These are phyloP conservation scores for Phytopythium aichiense DNA, from an alignment of 352 stramenopile genomes.

Conservation along the genomic window DNA sequence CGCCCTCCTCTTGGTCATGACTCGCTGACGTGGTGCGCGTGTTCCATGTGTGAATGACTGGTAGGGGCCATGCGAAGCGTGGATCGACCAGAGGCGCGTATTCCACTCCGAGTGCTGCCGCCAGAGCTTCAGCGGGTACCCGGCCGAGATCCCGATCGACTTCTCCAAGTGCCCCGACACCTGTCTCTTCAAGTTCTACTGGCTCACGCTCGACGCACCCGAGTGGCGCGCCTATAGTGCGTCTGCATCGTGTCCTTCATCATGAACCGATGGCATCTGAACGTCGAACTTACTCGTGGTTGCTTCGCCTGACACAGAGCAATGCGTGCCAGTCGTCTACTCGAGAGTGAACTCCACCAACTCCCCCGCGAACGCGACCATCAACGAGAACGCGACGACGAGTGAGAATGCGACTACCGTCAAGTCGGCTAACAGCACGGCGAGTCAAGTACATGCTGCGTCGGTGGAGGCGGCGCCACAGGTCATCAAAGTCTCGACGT, in stretches of 20 bases:
- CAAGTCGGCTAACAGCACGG: neutral
- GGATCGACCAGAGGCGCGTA: constrained; percentile 27
- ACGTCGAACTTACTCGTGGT: neutral
- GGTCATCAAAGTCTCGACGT: neutral
- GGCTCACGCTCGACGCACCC: constrained; percentile 26
- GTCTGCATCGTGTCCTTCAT: constrained; percentile 12
- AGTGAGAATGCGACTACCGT: neutral
- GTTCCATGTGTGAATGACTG: neutral
- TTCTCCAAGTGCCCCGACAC: constrained; percentile 32
- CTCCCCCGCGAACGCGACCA: neutral
- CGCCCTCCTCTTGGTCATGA: neutral
- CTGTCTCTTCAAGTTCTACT: constrained; percentile 48
- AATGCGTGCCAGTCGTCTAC: constrained; percentile 15
- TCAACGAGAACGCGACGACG: neutral
- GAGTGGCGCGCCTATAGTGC: constrained; percentile 33
- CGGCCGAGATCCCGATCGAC: constrained; percentile 32
- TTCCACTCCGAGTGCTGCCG: constrained; percentile 34
- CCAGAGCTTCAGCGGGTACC: constrained; percentile 22
- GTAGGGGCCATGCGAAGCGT: constrained; percentile 44
- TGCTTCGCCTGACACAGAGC: constrained; percentile 10
- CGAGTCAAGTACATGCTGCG: neutral
- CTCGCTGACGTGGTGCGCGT: too few species aligned
- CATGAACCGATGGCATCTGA: neutral
- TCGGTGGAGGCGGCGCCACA: neutral
- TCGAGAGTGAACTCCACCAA: neutral